Conservation (phyloP, 352 stramenopile species). For the Albugo laibachii region DNA sequence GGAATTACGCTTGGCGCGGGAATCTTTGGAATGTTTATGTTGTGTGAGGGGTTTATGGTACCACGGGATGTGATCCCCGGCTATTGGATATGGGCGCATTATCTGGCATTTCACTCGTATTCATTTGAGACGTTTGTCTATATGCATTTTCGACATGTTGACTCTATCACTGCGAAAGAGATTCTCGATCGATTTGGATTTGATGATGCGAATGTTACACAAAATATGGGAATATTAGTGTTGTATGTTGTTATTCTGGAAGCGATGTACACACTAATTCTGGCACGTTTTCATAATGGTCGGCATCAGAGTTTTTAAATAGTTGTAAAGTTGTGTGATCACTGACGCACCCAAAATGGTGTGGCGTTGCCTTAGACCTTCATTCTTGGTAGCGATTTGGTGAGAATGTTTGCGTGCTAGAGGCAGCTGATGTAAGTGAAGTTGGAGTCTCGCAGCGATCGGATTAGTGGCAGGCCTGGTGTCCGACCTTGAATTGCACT, state of each 20-base stretch:
- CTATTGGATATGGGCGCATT: constrained; percentile 31
- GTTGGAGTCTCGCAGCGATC: too few relatives aligned
- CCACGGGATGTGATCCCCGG: constrained; percentile 15
- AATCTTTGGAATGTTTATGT: constrained; percentile 30
- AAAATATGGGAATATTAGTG: constrained; percentile 13
- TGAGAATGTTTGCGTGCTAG: too few relatives aligned
- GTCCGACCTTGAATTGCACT: too few relatives aligned
- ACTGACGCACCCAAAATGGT: too few relatives aligned
- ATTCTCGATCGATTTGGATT: constrained; percentile 13
- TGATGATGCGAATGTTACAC: constrained; percentile 10
- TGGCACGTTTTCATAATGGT: constrained; percentile 40
- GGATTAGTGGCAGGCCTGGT: too few relatives aligned
- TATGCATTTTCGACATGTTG: constrained; percentile 17
- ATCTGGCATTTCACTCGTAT: constrained; percentile 39
- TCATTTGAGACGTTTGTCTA: constrained; percentile 29
- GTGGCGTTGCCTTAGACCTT: too few relatives aligned
- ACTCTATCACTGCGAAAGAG: background rate
- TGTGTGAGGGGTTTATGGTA: constrained; percentile 35
- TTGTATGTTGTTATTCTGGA: constrained; percentile 12
- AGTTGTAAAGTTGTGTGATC: background rate
- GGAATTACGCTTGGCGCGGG: constrained; percentile 28
- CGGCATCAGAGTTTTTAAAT: constrained; percentile 18
- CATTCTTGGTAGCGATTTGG: too few relatives aligned
- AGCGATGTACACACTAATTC: constrained; percentile 19
- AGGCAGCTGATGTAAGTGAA: too few relatives aligned